These are phyloP conservation scores for Fusarium sambucinum DNA, from an alignment of 2,329 filamentous ascomycete genomes.

Conservation along the genomic window DNA sequence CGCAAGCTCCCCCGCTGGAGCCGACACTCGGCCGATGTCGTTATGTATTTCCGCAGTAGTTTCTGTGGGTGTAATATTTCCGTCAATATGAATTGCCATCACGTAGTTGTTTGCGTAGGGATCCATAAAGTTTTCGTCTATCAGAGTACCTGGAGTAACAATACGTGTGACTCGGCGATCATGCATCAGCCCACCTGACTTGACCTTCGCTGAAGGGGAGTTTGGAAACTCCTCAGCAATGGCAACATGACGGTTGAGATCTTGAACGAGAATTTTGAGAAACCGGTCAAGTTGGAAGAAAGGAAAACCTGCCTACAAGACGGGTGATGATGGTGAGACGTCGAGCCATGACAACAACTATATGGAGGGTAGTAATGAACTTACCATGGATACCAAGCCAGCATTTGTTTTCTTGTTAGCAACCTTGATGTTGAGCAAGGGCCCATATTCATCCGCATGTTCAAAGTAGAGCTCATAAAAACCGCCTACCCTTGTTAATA, in stretches of 20 bases:
- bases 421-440: constrained; percentile 88
- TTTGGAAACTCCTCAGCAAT: constrained; percentile 94
- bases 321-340: constrained; percentile 35
- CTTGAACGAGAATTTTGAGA: constrained; percentile 92
- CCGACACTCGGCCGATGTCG: constrained; percentile 63
- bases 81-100: constrained; percentile 75
- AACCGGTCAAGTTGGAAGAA: constrained; percentile 93
- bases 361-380: constrained; percentile 30
- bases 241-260: constrained; percentile 89
- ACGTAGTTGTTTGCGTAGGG: constrained; percentile 94
- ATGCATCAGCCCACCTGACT: constrained; percentile 82
- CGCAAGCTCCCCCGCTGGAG: constrained; percentile 15
- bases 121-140: constrained; percentile 98
- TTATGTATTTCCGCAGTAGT: constrained; percentile 62
- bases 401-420: constrained; percentile 82
- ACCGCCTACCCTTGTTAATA: constrained; percentile 91
- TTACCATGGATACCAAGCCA: constrained; percentile 86
- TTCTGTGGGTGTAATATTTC: background rate
- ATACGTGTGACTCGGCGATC: constrained; percentile 87
- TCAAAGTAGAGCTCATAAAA: constrained; percentile 99
- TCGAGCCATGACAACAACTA: constrained; percentile 12
- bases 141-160: constrained; percentile 93
- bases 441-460: constrained; percentile 89
- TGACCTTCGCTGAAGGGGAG: constrained; percentile 75
- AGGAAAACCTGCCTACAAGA: constrained; percentile 83